Evolutionary conservation across 139 green algal genomes (phyloP), one percentile per base, ranked within the genome.

Genomic region (Picochlorum sp.): DNA sequence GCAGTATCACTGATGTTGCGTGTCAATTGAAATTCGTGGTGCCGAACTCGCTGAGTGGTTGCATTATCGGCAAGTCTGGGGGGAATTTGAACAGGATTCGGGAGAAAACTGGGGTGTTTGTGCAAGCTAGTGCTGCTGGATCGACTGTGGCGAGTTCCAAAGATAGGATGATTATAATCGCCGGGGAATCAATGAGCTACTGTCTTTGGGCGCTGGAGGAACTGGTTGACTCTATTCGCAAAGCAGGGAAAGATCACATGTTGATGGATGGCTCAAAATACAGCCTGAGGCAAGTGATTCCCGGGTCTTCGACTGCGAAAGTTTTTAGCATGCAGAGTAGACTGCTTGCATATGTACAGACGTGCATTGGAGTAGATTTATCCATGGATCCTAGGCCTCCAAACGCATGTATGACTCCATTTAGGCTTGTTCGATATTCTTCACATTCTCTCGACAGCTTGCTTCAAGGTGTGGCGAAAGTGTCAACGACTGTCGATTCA

Each of bases 131-230:
- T n/a, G 36, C 45, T 13, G 39, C 59, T 13, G 66, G 66, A 28
- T 61, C 49, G 9, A 59, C 66, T 35, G 63, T 66, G 31, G 44
- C 47, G 36, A 49, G 51, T 16, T 22, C 36, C 2, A 26, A 30
- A n/a, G 66, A 73, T 8, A 58, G 66, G 43, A 64, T 73, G 59
- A 63, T 73, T n/a, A 69, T 68, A 14, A 25, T 73, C 40, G 66
- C 66, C 10, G 59, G 52, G 30, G 59, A 73, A 22, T 26, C 14
- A 3, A 37, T 26, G 20, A 33, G 64, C 2, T 30, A 57, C 36
- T 31, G 44, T 22, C 6, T 35, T 28, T 28, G 44, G 33, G 66
- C 59, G 12, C 13, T 73, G 1, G 8, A 18, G 7, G 33, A 63
- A 36, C 13, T 73, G 28, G 24, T 73, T 22, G 29, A 53, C 13